Base-by-base conservation (phyloP, 1,139 yeast species). In the Hanseniaspora uvarum region DNA sequence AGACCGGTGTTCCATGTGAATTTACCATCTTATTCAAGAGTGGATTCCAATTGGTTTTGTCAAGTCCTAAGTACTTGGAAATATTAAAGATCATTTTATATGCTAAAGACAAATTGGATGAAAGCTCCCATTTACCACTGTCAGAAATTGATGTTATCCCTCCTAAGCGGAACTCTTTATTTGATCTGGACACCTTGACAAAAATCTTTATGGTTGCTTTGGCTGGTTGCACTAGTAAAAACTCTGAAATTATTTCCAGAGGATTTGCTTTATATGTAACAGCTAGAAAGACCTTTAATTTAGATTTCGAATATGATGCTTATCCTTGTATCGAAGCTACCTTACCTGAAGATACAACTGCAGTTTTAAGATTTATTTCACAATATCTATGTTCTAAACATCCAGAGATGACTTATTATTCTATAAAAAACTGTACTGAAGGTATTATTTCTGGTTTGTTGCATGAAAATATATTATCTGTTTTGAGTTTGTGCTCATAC, bases 321-420 rank as follows among this genome's bases (percentile, higher is more conserved):
- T 73, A 73, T 37, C 76, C 78, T 54, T 78, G 86, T 0, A 75
- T 77, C 16, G 84, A 79, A 43, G 74, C 83, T 16, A 78, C 82
- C n/a, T 81, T 85, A 59, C 95, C 95, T 0, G 76, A 78, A 41
- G 84, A 84, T 62, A 78, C 81, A 43, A 75, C 82, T 6, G 76
- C 80, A 19, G 83, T 83, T 68, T 79, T 85, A 14, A 76, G 77
- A 4, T 69, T 79, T 0, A 71, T 84, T 8, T 80, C 92, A 3
- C 70, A 72, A n/a, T 74, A 76, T 43, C 68, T 86, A 26, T 77
- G 95, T 0, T 59, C 61, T 8, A 68, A 73, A 14, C 76, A 77
- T 55, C 88, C 94, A 0, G 72, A 75, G 18, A 68, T 84, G 63
- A 78, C 95, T 0, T 75, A 76, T 58, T 58, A 59, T 46, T 55